These are phyloP conservation scores for Gossypium anomalum DNA, from an alignment of 345 rosid species.

Conservation along the genomic window DNA sequence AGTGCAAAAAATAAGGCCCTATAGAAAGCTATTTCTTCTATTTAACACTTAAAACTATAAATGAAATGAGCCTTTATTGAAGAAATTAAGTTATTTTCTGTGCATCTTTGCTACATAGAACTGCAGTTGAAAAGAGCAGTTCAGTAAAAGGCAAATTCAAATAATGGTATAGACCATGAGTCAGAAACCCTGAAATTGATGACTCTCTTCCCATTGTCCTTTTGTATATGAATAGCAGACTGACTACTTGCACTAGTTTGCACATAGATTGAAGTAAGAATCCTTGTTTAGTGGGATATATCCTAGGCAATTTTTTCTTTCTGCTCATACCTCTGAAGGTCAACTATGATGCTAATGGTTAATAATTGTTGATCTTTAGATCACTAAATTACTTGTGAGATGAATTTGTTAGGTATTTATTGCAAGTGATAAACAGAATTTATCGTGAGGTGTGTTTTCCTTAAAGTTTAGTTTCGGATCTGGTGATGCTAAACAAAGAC, in stretches of 20 bases:
- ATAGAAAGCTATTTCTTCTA: neutral
- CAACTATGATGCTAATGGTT: no score
- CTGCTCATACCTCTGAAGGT: no score
- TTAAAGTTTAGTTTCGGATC: neutral
- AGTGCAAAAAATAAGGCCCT: neutral
- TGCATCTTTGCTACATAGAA: neutral
- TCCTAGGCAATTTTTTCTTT: neutral
- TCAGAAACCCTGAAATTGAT: neutral
- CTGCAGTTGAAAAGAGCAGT: neutral
- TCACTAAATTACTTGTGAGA: no score
- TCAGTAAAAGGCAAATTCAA: slow-evolving; percentile 1
- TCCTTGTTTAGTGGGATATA: slow-evolving; percentile 9
- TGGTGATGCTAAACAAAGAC: neutral
- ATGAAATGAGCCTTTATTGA: neutral
- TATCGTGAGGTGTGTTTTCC: neutral
- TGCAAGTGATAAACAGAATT: no score
- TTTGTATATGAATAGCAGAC: neutral
- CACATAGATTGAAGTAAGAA: slow-evolving; percentile 8
- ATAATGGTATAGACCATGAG: neutral
- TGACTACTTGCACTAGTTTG: neutral
- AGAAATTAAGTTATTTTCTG: neutral
- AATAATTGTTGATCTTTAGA: no score
- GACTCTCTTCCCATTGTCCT: neutral
- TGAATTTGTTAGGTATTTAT: no score
- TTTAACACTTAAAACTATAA: neutral